Percentiles rank a stretch among this genome's conserved stretches.
Conservation (phyloP, 495 filamentous ascomycete species). For the Daldinia vernicosa region DNA sequence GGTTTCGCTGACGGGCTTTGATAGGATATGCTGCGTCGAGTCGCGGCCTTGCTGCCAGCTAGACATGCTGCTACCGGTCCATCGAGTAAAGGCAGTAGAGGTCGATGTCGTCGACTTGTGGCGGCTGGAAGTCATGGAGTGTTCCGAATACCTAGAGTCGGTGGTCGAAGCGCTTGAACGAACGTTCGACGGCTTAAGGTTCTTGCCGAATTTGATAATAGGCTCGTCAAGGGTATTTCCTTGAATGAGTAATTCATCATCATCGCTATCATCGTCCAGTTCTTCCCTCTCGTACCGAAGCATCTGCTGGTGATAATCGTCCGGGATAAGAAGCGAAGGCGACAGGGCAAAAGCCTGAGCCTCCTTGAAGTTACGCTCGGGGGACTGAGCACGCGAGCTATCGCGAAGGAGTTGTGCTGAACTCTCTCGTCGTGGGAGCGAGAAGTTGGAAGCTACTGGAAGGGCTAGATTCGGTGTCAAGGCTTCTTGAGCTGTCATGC, state of each 20-base stretch:
- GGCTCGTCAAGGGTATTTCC: constrained; percentile 47
- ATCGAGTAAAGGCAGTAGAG: constrained; percentile 54
- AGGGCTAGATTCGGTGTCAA: constrained; percentile 50
- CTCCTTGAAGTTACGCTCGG: constrained; percentile 63
- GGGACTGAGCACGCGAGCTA: constrained; percentile 50
- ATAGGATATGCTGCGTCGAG: constrained; percentile 21
- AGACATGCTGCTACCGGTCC: constrained; percentile 56
- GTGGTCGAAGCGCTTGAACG: constrained; percentile 59
- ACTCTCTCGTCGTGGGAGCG: constrained; percentile 49
- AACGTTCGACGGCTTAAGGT: constrained; percentile 37
- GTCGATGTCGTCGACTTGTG: constrained; percentile 56
- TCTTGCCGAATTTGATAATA: constrained; percentile 45
- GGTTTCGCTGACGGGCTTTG: constrained; percentile 20
- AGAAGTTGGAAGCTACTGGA: constrained; percentile 54
- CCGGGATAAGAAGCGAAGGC: constrained; percentile 63
- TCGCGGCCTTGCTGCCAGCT: constrained; percentile 43
- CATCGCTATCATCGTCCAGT: constrained; percentile 42
- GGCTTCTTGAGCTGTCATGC: constrained; percentile 48
- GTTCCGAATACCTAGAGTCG: constrained; percentile 43
- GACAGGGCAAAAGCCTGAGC: constrained; percentile 64
- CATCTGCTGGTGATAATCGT: constrained; percentile 60
- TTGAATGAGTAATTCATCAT: constrained; percentile 44
- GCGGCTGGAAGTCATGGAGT: constrained; percentile 49
- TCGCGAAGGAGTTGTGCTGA: constrained; percentile 39
- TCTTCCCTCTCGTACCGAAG: constrained; percentile 50